A percentile compares a stretch with the other conserved stretches of the same genome.
phyloP scores from a whole-genome alignment of 2,329 filamentous ascomycete genomes.

The Aspergillus sp. region DNA sequence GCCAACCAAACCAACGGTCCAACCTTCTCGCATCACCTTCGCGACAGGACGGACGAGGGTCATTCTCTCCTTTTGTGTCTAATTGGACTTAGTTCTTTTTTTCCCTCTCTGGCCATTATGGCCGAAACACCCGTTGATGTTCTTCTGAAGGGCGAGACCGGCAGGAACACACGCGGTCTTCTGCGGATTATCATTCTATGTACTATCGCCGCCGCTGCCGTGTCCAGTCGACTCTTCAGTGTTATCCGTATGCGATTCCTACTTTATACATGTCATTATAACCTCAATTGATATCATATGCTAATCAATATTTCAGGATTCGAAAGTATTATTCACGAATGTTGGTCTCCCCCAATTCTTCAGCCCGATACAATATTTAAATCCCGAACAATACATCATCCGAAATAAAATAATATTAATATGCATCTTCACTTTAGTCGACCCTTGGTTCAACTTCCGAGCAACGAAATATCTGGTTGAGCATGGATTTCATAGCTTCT shows the following conservation, averaged over 20 bases:
- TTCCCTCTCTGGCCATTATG: conserved; percentile 36
- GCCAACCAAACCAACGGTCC: conserved; percentile 8
- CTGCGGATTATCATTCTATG: conserved; percentile 84
- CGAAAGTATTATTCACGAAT: conserved; percentile 99
- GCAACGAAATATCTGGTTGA: conserved; percentile 96
- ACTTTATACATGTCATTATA: neutral
- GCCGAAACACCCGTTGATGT: conserved; percentile 45
- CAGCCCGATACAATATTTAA: neutral
- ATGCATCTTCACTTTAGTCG: conserved; percentile 57
- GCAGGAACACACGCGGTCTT: conserved; percentile 76
- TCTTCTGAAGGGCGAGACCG: conserved; percentile 73
- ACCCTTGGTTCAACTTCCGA: conserved; percentile 99
- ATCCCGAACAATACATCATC: too few species aligned
- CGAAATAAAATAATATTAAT: conserved; percentile 12
- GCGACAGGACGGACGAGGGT: conserved; percentile 7
- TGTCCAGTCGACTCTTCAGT: conserved; percentile 93
- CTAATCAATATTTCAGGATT: conserved; percentile 58
- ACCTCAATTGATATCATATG: conserved; percentile 3
- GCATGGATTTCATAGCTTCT: conserved; percentile 97
- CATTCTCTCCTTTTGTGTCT: conserved; percentile 19
- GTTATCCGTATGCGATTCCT: conserved; percentile 74
- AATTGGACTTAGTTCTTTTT: conserved; percentile 27
- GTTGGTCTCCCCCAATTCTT: conserved; percentile 53
- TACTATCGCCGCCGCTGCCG: conserved; percentile 84
- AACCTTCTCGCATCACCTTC: too few species aligned